Conservation (phyloP, 352 stramenopile species). For the Phytophthora europaea region DNA sequence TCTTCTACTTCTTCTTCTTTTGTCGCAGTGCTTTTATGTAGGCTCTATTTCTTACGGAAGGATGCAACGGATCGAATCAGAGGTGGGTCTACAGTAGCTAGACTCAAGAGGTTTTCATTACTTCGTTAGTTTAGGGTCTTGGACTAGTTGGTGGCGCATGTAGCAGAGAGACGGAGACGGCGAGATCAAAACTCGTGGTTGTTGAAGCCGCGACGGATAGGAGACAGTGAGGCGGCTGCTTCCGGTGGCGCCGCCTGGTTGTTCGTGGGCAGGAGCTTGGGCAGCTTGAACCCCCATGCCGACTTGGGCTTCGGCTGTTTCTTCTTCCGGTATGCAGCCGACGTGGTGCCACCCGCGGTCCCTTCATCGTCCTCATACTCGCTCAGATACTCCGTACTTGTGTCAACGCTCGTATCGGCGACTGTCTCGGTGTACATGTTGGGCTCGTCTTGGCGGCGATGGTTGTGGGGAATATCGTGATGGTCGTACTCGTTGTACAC, state of each 20-base stretch:
- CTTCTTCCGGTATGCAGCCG: slow-evolving; percentile 41
- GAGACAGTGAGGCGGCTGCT: slow-evolving; percentile 40
- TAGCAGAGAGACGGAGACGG: slow-evolving; percentile 15
- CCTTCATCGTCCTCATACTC: slow-evolving; percentile 46
- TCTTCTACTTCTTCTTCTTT: slow-evolving; percentile 1
- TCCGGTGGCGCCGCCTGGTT: slow-evolving; percentile 27
- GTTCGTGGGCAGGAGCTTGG: slow-evolving; percentile 48
- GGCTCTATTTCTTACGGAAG: not conserved
- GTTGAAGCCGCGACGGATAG: slow-evolving; percentile 55
- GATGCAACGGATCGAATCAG: not conserved
- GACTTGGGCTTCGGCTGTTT: slow-evolving; percentile 52
- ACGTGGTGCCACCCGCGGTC: slow-evolving; percentile 40
- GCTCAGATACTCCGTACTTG: slow-evolving; percentile 37
- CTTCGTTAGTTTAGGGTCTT: slow-evolving; percentile 39
- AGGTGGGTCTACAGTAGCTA: not conserved
- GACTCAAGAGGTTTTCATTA: slow-evolving; percentile 35
- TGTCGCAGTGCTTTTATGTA: not conserved
- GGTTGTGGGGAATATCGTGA: not conserved
- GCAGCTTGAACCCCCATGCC: slow-evolving; percentile 52
- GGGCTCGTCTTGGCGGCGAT: slow-evolving; percentile 13
- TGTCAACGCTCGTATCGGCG: slow-evolving; percentile 34
- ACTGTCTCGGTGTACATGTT: slow-evolving; percentile 15
- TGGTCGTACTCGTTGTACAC: slow-evolving; percentile 20
- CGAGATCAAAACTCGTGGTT: slow-evolving; percentile 66
- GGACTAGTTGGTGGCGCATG: slow-evolving; percentile 9